Base-by-base conservation (phyloP, 163 green algal genomes). In the Scenedesmus sp. region DNA sequence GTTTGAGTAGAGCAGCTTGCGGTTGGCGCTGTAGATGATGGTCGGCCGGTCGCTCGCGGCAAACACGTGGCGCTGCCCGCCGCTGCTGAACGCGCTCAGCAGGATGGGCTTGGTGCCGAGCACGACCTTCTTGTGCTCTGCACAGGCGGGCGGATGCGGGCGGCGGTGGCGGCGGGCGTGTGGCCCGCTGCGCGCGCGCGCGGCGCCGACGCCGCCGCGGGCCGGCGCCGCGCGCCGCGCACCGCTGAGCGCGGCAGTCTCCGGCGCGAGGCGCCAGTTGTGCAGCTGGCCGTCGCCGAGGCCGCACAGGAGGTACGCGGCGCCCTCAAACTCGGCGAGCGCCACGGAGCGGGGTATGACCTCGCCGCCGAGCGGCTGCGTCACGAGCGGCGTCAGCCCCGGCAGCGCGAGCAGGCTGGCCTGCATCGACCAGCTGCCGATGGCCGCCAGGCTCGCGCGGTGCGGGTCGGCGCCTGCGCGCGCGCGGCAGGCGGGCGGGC, bases 1-100 rank as follows among this genome's bases (percentile, higher is more conserved):
- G 80, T 98, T 98, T 73, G 87, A 96, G 87, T 97, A 98, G 22
- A 98, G 74, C 29, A 99, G 89, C 87, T 98, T 98, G 45, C 89
- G 91, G 85, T 96, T 97, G 79, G 17, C 14, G 66, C 73, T 87
- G 84, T 99, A 96, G 15, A 98, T 95, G 56, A 99, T 89, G 18
- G 96, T 98, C 28, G 96, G 96, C 0, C 96, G 89, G 85, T 99
- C 96, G 11, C 77, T 93, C 24, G 91, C 92, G 13, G 95, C 95
- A 90, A 99, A 99, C 17, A 98, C 94, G 75, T 72, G 26, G 14
- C 63, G 60, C 31, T 65, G 6, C 18, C 73, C 81, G 17, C 56
- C 70, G 14, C 50, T 86, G 33, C 62, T 47, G 74, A 89, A 90
- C 2, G 87, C 66, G 9, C 70, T 60, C 63, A 99, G 87, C 45